Base-by-base conservation (phyloP, 1,284 basidiomycete genomes). In the Boletus semigastroideus region DNA sequence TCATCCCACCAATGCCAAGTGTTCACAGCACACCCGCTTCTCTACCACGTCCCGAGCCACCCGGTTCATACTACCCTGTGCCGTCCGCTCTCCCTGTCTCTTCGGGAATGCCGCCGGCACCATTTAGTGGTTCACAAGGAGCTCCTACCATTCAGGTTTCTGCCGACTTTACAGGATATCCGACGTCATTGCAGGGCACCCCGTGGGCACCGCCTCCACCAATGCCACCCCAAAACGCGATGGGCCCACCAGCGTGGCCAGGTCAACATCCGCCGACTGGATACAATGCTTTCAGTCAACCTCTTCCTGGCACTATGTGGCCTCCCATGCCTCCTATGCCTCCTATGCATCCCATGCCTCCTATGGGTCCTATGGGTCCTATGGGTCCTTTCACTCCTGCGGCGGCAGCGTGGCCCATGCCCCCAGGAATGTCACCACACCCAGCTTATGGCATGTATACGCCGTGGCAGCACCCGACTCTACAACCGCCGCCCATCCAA, bases 111-210 rank as follows among this genome's bases (percentile, higher is more conserved):
- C 47, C 43, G 27, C 27, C 20, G 4, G 27, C 42, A 30, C 5
- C 48, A 5, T 65, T 54, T 38, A 53, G 49, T 14, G 55, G 52
- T 0, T 48, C 45, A n/a, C 52, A 47, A 12, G 55, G 30, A 0
- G 37, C 22, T 5, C 53, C 55, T 30, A 41, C 20, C 16, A n/a
- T 53, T 36, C 56, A 64, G 0, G 56, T 62, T 34, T 60, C 67
- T 2, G 52, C 67, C 1, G 66, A 67, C 52, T 71, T 66, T 36
- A 71, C 67, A 13, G 69, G 66, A 0, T 67, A 67, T 44, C 66
- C 66, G 13, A 55, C 53, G 2, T 45, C 64, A 8, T 34, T 67
- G 14, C 56, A 66, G 10, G 58, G 56, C 3, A 68, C 67, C 5
- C 61, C 65, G 2, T 70, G 68, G 68, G 57, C 30, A 0, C 54